Base-by-base conservation (phyloP, 495 filamentous ascomycete genomes). In the Ascodesmis nigricans region DNA sequence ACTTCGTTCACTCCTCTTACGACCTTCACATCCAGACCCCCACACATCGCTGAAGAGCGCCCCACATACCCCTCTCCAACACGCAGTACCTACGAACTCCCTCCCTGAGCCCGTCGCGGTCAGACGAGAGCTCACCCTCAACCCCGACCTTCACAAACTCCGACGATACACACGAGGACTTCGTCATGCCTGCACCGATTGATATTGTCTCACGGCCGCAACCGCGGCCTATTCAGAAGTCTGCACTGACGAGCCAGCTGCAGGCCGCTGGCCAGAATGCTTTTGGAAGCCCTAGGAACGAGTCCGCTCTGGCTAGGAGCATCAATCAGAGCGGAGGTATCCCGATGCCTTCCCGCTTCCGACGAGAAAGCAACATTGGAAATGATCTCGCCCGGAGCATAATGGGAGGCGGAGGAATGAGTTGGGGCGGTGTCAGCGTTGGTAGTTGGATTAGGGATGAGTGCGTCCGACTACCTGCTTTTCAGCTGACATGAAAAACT, bases 391-490 rank as follows among this genome's bases (percentile, higher is more conserved):
- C 75, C 31, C 73, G 80, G 32, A 97, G 90, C 58, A 58, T 93
- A 48, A 74, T 83, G 43, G 74, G 69, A 40, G 83, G 81, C 39
- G 75, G 69, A 40, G 83, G 84, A 33, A 90, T 93, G 80, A 95
- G 90, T 53, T 97, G 82, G 82, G 87, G 90, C 50, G 90, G 84
- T 36, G 65, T 90, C 15, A 95, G 87, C 26, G 77, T 95, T 39
- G 82, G 83, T 35, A 93, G 84, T 54, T 95, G 82, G 65, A 83
- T 97, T 55, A 69, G 78, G 48, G 87, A 97, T 61, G 87, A 97
- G 87, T 95, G 69, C 70, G 84, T 82, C 27, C 35, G n/a, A n/a
- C n/a, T n/a, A n/a, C n/a, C n/a, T n/a, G n/a, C n/a, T n/a, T n/a
- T n/a, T n/a, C n/a, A n/a, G n/a, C n/a, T n/a, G n/a, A n/a, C n/a